These are phyloP conservation scores for Cladosporium cucumerinum DNA, from an alignment of 2,329 filamentous ascomycete genomes.

Conservation along the genomic window DNA sequence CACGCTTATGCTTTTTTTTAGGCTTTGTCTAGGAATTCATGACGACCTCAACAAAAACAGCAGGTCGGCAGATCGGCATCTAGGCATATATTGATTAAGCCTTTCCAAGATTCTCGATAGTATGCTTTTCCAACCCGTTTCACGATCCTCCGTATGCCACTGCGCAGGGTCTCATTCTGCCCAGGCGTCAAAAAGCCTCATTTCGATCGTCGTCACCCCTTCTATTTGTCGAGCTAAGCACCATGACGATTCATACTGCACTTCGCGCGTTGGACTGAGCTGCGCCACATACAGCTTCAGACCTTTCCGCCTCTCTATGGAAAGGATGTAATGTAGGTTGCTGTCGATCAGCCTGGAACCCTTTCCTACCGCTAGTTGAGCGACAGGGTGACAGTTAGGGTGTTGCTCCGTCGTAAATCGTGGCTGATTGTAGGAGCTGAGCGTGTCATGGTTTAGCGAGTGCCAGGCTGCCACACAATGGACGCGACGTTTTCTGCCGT, in stretches of 20 bases:
- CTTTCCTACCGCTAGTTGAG: background rate
- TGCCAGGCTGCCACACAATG: background rate
- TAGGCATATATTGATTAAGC: constrained; percentile 1
- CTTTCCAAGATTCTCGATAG: background rate
- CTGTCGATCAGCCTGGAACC: background rate
- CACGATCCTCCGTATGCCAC: background rate
- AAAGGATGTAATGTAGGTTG: background rate
- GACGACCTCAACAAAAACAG: background rate
- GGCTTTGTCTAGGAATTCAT: background rate
- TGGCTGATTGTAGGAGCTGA: background rate
- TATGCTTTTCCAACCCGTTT: background rate
- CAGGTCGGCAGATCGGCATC: background rate
- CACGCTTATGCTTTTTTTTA: background rate
- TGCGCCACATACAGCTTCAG: background rate
- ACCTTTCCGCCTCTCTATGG: background rate
- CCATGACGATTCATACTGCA: background rate
- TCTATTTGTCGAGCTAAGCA: background rate
- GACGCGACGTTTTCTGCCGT: background rate
- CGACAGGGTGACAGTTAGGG: background rate
- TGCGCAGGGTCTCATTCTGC: background rate
- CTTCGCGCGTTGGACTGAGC: background rate
- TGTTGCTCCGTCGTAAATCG: background rate
- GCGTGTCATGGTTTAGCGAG: background rate
- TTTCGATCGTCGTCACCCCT: too few species aligned
- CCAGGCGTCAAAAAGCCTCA: background rate